Conservation (phyloP, 345 rosid genomes). For the Pugionium cornutum region DNA sequence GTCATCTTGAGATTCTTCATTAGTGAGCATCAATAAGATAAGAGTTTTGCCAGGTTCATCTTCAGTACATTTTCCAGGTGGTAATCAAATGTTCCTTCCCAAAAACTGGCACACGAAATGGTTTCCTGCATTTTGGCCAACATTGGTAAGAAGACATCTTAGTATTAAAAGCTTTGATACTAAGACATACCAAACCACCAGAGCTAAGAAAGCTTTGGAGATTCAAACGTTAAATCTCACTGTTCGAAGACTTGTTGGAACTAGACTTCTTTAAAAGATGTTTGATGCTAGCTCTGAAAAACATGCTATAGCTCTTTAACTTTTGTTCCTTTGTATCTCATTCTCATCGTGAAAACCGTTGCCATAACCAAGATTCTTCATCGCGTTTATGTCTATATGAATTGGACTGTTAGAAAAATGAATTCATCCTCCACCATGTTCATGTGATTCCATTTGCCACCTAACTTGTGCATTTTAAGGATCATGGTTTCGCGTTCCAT, state of each 20-base stretch:
- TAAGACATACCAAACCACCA: constrained; percentile 65
- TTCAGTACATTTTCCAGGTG: too few relatives aligned
- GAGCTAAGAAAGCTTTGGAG: constrained; percentile 61
- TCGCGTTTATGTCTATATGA: constrained; percentile 48
- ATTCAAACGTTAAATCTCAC: constrained; percentile 53
- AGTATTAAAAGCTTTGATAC: constrained; percentile 49
- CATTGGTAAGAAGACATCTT: constrained; percentile 71
- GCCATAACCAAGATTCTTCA: constrained; percentile 46
- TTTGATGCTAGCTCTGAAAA: constrained; percentile 54
- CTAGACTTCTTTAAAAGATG: constrained; percentile 59
- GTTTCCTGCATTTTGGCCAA: constrained; percentile 91
- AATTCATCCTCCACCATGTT: constrained; percentile 45
- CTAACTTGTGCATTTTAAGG: constrained; percentile 49
- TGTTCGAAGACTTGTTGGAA: constrained; percentile 54
- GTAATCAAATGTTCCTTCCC: too few relatives aligned
- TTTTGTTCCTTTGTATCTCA: constrained; percentile 39
- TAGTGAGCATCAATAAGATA: constrained; percentile 73
- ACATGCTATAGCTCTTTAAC: constrained; percentile 54
- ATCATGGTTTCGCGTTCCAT: constrained; percentile 64
- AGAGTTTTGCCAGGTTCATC: constrained; percentile 81
- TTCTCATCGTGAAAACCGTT: constrained; percentile 39
- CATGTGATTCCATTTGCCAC: constrained; percentile 41
- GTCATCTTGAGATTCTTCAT: constrained; percentile 55
- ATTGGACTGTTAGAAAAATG: constrained; percentile 46
- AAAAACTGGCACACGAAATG: too few relatives aligned